phyloP scores from a whole-genome alignment of 2,329 filamentous ascomycete genomes.

The Xylariales sp. region DNA sequence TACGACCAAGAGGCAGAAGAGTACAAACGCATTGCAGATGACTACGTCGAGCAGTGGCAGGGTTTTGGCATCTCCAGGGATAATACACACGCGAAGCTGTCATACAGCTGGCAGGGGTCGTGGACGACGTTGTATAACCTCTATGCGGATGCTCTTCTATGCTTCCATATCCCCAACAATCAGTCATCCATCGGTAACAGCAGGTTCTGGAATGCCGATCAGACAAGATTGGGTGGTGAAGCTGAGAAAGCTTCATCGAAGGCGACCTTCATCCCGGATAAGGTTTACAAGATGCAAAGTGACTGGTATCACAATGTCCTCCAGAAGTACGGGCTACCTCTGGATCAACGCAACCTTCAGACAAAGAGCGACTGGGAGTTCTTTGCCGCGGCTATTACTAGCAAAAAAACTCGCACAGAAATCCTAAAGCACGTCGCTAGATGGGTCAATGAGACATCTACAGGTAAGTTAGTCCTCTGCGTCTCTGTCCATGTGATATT shows the following conservation, averaged over 20 bases:
- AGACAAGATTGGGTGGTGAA: constrained; percentile 13
- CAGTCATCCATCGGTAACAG: constrained; percentile 15
- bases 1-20: constrained; percentile 53
- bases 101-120: constrained; percentile 76
- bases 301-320: constrained; percentile 76
- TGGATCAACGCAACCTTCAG: constrained; percentile 78
- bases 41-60: constrained; percentile 69
- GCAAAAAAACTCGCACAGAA: constrained; percentile 60
- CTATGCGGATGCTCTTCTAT: constrained; percentile 71
- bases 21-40: constrained; percentile 58
- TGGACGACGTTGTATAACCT: constrained; percentile 81
- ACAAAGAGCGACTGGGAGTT: constrained; percentile 92
- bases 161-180: constrained; percentile 58
- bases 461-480: constrained; percentile 36
- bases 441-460: constrained; percentile 82
- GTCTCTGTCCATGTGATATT: neutral
- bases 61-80: constrained; percentile 66
- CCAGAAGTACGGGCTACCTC: constrained; percentile 76
- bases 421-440: constrained; percentile 69
- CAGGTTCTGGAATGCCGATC: constrained; percentile 18
- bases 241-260: constrained; percentile 16
- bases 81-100: constrained; percentile 67
- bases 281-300: constrained; percentile 74
- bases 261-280: constrained; percentile 61
- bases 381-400: constrained; percentile 76